Base-by-base conservation (phyloP, 1,139 yeast genomes). In the Protomyces inouyei region DNA sequence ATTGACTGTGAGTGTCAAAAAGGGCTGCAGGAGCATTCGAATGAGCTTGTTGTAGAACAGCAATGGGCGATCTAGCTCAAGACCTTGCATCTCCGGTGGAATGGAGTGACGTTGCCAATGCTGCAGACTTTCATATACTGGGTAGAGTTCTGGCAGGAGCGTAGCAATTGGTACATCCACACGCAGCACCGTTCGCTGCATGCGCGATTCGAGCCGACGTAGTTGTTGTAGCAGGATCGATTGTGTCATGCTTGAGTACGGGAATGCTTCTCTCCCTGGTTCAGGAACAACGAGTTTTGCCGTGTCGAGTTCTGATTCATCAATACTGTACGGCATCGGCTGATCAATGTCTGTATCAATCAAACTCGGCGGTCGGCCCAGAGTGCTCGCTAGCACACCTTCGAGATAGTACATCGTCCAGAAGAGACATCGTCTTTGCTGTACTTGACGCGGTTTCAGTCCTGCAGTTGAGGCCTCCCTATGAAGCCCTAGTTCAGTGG, bases 181-280 rank as follows among this genome's bases (percentile, higher is more conserved):
- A 51, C 53, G 53, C 16, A 25, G 25, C 32, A 51, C 53, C 10
- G 53, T 51, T 14, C 53, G 53, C 36, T 51, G 53, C 37, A 51
- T 51, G 14, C 53, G 35, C 0, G 53, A 51, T 51, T 51, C 53
- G 12, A 51, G 53, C 32, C 53, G 35, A 9, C 53, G 35, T 14
- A 51, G 23, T 23, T 51, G 53, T 6, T 25, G 37, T 12, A 51
- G 32, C 53, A 51, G n/a, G 3, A 51, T 32, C 9, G 53, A 25
- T 25, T 51, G 53, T 16, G 53, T 23, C 53, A 51, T 51, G 53
- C n/a, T 23, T 12, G 53, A 25, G 14, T 51, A 51, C 3, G 53
- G 53, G 32, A 25, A 51, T 2, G 53, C 53, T 23, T 51, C 53
- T 6, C 16, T 14, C 8, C 53, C 53, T 3, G 16, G 18, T 14